phyloP scores from a whole-genome alignment of 176 grass and related monocot species.

The Saccharum spontaneum region DNA sequence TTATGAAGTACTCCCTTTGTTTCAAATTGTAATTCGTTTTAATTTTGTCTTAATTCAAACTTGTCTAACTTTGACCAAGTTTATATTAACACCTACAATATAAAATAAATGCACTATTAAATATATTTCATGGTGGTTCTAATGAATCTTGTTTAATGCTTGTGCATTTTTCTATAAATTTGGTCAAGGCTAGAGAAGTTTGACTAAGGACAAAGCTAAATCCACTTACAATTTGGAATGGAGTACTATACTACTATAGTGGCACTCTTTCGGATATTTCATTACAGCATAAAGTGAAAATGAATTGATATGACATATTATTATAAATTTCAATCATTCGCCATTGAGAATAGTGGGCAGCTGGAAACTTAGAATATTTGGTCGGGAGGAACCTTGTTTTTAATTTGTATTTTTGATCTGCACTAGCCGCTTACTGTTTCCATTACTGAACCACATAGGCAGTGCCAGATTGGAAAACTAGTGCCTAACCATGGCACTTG shows the following conservation, averaged over 20 bases:
- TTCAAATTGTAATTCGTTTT: neutral
- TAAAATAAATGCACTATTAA: neutral
- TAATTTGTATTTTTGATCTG: neutral
- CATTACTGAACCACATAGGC: neutral
- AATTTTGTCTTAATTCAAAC: neutral
- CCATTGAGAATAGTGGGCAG: neutral
- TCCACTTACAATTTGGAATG: neutral
- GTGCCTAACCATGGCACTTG: neutral
- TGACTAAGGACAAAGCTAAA: neutral
- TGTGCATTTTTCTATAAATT: neutral
- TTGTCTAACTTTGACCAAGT: neutral
- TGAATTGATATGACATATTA: neutral
- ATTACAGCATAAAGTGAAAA: neutral
- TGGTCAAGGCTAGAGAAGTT: neutral
- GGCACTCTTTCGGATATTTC: neutral
- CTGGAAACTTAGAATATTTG: neutral
- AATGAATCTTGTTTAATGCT: neutral
- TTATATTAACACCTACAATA: neutral
- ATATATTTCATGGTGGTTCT: neutral
- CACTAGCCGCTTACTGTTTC: neutral
- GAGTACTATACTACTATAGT: neutral
- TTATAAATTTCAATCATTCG: neutral
- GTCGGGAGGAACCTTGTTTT: neutral
- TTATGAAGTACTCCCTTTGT: neutral
- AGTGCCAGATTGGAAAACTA: neutral